Percentiles rank a stretch among this genome's conserved stretches.
These are phyloP conservation scores for Alternaria metachromatica DNA, from an alignment of 2,329 filamentous ascomycete species.

Conservation along the genomic window DNA sequence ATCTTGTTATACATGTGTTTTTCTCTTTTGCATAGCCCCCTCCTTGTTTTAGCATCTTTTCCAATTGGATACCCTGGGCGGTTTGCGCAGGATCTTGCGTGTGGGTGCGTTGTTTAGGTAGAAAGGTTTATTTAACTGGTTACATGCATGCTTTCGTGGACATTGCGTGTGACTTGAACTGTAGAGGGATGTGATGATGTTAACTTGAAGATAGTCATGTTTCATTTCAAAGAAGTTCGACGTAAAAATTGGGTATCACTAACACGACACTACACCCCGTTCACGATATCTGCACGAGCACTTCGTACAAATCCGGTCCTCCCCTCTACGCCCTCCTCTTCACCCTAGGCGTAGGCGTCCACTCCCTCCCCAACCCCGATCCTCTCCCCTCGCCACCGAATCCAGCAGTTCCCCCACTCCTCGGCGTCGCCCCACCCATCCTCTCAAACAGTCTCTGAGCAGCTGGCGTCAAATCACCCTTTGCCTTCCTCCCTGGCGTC, in stretches of 20 bases:
- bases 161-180: not conserved
- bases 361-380: conserved; percentile 23
- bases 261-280: not conserved
- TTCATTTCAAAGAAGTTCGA: not conserved
- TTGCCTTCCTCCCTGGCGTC: conserved; percentile 54
- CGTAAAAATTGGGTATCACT: not conserved
- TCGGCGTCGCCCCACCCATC: conserved; percentile 47
- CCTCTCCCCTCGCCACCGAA: conserved; percentile 20
- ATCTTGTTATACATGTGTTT: not conserved
- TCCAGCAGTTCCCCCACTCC: conserved; percentile 17
- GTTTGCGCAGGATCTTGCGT: not conserved
- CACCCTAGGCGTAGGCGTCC: conserved; percentile 40
- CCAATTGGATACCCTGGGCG: not conserved
- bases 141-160: not conserved
- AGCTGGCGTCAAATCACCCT: conserved; percentile 72
- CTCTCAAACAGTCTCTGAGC: conserved; percentile 61
- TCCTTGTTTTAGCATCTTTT: not conserved
- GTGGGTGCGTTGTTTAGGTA: not conserved
- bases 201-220: no score
- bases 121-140: not conserved
- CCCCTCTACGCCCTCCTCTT: conserved; percentile 2
- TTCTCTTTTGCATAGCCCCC: not conserved
- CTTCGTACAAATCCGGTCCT: conserved; percentile 24
- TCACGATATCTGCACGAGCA: conserved; percentile 28
- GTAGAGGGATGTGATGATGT: no score